A percentile compares a stretch with the other conserved stretches of the same genome.
Conservation (phyloP, 2,329 filamentous ascomycete species). For the Venturia asperata region DNA sequence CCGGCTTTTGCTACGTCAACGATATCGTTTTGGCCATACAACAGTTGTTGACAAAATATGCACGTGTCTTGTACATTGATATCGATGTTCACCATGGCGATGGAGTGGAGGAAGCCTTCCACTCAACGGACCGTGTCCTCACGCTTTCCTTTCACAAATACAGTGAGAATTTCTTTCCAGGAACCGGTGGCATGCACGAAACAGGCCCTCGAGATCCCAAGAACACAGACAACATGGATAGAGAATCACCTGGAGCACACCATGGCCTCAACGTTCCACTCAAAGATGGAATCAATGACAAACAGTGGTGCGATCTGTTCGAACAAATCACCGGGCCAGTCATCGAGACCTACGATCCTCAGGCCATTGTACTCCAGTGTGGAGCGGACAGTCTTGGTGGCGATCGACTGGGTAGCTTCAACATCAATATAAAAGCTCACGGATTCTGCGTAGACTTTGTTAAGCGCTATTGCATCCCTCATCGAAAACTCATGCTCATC, state of each 20-base stretch:
- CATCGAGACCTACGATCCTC: conserved; percentile 76
- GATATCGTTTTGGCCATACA: conserved; percentile 94
- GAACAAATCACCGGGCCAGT: conserved; percentile 70
- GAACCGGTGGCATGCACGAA: conserved; percentile 78
- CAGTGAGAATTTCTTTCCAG: conserved; percentile 83
- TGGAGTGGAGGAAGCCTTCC: conserved; percentile 85
- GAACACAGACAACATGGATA: conserved; percentile 48
- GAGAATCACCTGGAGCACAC: conserved; percentile 55
- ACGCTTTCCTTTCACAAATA: conserved; percentile 97
- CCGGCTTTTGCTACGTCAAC: conserved; percentile 98
- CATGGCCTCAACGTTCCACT: conserved; percentile 87
- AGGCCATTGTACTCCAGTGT: conserved; percentile 89
- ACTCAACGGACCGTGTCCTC: conserved; percentile 81
- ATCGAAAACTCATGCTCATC: conserved; percentile 78
- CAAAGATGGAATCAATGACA: conserved; percentile 83
- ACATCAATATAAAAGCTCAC: conserved; percentile 91
- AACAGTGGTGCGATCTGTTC: conserved; percentile 82
- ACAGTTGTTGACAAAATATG: conserved; percentile 72
- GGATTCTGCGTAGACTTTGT: conserved; percentile 85
- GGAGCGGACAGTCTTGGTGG: conserved; percentile 92
- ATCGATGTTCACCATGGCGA: conserved; percentile 91
- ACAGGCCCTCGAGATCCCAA: conserved; percentile 76
- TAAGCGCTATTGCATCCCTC: conserved; percentile 55
- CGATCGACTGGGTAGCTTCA: conserved; percentile 90
- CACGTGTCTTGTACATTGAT: conserved; percentile 88